phyloP scores from a whole-genome alignment of 2,329 filamentous ascomycete species.

The Trichoderma brevicompactum region DNA sequence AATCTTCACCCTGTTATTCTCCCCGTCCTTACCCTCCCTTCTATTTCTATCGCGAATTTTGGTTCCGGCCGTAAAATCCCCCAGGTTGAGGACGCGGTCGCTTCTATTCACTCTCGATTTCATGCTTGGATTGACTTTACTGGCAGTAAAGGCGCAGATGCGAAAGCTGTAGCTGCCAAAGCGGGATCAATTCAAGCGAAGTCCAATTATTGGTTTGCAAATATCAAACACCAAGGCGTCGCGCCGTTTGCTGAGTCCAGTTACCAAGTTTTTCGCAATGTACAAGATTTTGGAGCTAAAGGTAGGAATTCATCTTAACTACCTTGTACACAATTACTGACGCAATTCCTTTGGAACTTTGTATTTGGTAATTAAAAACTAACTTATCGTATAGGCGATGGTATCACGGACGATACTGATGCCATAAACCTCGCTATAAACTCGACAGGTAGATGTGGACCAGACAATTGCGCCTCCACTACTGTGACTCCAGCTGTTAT shows the following conservation, averaged over 20 bases:
- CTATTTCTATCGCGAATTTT: not conserved
- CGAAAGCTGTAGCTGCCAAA: not conserved
- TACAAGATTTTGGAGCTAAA: conserved; percentile 28
- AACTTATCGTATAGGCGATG: not conserved
- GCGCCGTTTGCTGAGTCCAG: conserved; percentile 7
- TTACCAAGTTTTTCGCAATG: conserved; percentile 37
- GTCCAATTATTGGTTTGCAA: not conserved
- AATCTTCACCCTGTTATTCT: not conserved
- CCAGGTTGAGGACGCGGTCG: conserved; percentile 2
- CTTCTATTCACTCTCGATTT: not conserved
- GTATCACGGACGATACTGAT: conserved; percentile 41
- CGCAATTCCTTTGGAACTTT: too few relatives aligned
- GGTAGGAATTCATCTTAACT: not conserved
- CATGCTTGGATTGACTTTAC: not conserved
- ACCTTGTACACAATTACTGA: too few relatives aligned
- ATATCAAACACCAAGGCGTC: conserved; percentile 8
- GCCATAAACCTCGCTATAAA: conserved; percentile 45
- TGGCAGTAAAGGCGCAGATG: not conserved
- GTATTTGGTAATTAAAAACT: too few relatives aligned
- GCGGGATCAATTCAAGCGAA: not conserved
- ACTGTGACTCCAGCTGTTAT: conserved; percentile 46
- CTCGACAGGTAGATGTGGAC: conserved; percentile 27
- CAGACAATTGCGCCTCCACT: not conserved
- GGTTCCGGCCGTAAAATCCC: not conserved
- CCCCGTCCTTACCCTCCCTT: not conserved